Evolutionary conservation across 495 filamentous ascomycete genomes (phyloP).

Genomic region (Hypoxylon lienhwacheense): DNA sequence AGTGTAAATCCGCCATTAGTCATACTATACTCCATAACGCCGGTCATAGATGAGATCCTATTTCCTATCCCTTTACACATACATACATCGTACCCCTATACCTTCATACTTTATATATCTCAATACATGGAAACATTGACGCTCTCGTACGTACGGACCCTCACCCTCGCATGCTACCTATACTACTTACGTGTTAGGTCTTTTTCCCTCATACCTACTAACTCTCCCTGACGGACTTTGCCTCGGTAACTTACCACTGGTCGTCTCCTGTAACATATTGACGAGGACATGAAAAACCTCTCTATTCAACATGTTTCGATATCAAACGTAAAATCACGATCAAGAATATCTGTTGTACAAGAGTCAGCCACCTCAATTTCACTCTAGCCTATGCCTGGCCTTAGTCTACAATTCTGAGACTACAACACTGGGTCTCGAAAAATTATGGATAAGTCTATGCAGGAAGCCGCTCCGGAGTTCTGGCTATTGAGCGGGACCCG

Average conservation of each 20-base stretch:
- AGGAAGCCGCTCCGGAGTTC: slow-evolving; percentile 35
- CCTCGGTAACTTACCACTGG: slow-evolving; percentile 19
- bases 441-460: slow-evolving; percentile 32
- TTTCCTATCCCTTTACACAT: background rate
- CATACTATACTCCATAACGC: slow-evolving; percentile 1
- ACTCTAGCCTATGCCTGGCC: slow-evolving; percentile 23
- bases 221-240: slow-evolving; percentile 11
- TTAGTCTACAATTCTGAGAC: slow-evolving; percentile 28
- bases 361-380: slow-evolving; percentile 33
- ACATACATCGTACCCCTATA: background rate
- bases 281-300: slow-evolving; percentile 13
- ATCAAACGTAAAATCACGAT: slow-evolving; percentile 12
- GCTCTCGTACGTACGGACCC: slow-evolving; percentile 12
- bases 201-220: slow-evolving; percentile 8
- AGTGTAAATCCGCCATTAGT: background rate
- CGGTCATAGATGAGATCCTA: slow-evolving; percentile 4
- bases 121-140: too few relatives aligned
- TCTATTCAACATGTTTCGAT: slow-evolving; percentile 3
- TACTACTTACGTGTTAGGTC: background rate
- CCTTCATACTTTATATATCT: background rate
- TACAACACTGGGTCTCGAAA: slow-evolving; percentile 31
- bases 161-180: background rate
- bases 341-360: slow-evolving; percentile 26
- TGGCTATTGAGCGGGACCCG: slow-evolving; percentile 22
- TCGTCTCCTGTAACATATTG: slow-evolving; percentile 27